phyloP scores from a whole-genome alignment of 2,329 filamentous ascomycete species.

The Trichoderma polysporum region DNA sequence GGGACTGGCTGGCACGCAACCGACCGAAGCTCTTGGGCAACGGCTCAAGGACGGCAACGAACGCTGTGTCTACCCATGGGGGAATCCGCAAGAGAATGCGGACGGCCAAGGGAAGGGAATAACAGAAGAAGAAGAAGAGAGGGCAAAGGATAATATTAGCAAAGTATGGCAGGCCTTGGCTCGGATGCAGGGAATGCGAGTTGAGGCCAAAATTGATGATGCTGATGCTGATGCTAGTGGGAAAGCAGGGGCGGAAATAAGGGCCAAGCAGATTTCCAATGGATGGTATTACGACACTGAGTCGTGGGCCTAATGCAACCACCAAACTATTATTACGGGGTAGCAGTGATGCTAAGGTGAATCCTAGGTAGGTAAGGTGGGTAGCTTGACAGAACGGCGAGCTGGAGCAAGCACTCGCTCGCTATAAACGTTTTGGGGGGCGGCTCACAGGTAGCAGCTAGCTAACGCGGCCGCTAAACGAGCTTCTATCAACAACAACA shows the following conservation, averaged over 20 bases:
- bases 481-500: too few species aligned
- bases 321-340: neutral
- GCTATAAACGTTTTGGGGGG: neutral
- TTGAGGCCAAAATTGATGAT: neutral
- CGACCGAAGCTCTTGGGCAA: slow-evolving; percentile 16
- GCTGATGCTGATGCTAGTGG: slow-evolving; percentile 4
- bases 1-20: slow-evolving; percentile 2
- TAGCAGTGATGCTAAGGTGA: too few species aligned
- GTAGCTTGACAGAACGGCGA: neutral
- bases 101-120: neutral
- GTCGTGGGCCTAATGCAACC: slow-evolving; percentile 8
- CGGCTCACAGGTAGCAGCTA: neutral
- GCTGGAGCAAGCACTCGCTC: neutral
- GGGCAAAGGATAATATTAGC: neutral
- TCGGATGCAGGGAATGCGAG: neutral
- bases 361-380: too few species aligned
- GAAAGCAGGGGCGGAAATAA: slow-evolving; percentile 1
- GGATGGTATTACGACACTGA: slow-evolving; percentile 2
- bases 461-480: neutral
- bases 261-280: slow-evolving; percentile 9
- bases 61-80: slow-evolving; percentile 19
- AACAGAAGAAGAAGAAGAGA: neutral
- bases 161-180: neutral
- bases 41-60: slow-evolving; percentile 9
- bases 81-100: slow-evolving; percentile 6